A percentile compares a stretch with the other conserved stretches of the same genome.
Evolutionary conservation across 2,329 filamentous ascomycete species (phyloP).

Genomic region (Talaromyces rugulosus): DNA sequence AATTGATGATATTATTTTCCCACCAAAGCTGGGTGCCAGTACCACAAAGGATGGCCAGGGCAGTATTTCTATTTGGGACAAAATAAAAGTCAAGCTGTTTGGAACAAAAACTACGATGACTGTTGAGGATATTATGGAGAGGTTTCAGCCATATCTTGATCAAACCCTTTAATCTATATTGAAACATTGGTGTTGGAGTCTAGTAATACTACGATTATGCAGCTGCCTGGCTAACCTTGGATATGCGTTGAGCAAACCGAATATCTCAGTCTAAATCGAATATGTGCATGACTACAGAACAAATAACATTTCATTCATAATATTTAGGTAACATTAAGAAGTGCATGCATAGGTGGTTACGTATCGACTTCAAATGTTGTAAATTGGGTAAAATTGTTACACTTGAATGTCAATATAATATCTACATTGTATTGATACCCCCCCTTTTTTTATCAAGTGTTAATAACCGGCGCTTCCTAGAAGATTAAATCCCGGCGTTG

Average conservation of each 20-base stretch:
- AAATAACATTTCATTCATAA: no score
- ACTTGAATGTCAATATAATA: not conserved
- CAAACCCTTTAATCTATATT: not conserved
- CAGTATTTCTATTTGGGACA: not conserved
- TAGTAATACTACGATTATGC: not conserved
- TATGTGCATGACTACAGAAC: no score
- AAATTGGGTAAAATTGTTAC: not conserved
- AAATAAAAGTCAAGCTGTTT: not conserved
- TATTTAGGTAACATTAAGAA: no score
- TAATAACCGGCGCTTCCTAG: not conserved
- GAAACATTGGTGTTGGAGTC: not conserved
- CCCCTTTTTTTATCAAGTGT: not conserved
- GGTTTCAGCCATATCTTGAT: not conserved
- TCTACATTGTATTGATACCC: not conserved
- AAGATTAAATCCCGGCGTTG: not conserved
- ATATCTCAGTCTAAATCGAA: no score
- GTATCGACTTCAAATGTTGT: not conserved
- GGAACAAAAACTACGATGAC: not conserved
- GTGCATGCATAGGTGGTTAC: no score
- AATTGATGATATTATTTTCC: slow-evolving; percentile 2
- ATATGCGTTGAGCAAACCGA: not conserved
- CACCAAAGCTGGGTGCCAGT: not conserved
- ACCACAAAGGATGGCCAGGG: not conserved
- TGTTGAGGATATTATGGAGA: not conserved
- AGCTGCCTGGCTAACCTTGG: not conserved